A percentile compares a stretch with the other conserved stretches of the same genome.
Conservation (phyloP, 225 moss, liverwort and hornwort species). For the Climacium dendroides region DNA sequence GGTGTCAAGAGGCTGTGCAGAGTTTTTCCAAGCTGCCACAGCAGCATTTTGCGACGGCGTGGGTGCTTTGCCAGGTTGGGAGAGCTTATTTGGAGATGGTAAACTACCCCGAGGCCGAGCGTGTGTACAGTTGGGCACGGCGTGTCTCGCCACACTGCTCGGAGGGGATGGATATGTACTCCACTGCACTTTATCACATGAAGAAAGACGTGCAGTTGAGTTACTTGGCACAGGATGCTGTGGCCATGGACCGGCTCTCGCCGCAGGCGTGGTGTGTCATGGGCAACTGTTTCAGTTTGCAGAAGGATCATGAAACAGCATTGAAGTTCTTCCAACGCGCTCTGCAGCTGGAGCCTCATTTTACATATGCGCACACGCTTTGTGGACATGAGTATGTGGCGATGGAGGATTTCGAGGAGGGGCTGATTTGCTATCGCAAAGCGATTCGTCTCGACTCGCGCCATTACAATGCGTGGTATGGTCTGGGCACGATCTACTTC, state of each 20-base stretch:
- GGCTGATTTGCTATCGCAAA: conserved; percentile 76
- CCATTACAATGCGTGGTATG: conserved; percentile 99
- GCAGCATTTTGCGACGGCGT: conserved; percentile 80
- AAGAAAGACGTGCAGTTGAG: conserved; percentile 97
- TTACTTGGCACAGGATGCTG: conserved; percentile 86
- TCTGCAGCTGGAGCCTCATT: conserved; percentile 73
- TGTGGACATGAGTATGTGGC: conserved; percentile 99
- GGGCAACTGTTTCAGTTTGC: conserved; percentile 97
- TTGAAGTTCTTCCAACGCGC: conserved; percentile 96
- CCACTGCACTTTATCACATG: conserved; percentile 94
- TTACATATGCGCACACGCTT: conserved; percentile 91
- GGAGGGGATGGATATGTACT: conserved; percentile 92
- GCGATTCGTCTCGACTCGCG: conserved; percentile 87
- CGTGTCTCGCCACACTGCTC: conserved; percentile 75
- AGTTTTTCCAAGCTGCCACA: conserved; percentile 87
- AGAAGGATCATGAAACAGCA: conserved; percentile 95
- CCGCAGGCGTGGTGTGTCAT: conserved; percentile 99
- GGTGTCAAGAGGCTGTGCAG: conserved; percentile 84
- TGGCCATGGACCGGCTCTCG: conserved; percentile 87
- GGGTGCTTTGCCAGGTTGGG: conserved; percentile 98
- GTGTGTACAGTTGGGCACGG: conserved; percentile 86
- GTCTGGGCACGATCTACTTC: conserved; percentile 96
- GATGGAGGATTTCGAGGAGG: conserved; percentile 99
- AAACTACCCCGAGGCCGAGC: conserved; percentile 93
- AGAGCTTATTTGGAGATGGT: conserved; percentile 95